These are phyloP conservation scores for Penicillium sp. DNA, from an alignment of 2,329 filamentous ascomycete species.

Conservation along the genomic window DNA sequence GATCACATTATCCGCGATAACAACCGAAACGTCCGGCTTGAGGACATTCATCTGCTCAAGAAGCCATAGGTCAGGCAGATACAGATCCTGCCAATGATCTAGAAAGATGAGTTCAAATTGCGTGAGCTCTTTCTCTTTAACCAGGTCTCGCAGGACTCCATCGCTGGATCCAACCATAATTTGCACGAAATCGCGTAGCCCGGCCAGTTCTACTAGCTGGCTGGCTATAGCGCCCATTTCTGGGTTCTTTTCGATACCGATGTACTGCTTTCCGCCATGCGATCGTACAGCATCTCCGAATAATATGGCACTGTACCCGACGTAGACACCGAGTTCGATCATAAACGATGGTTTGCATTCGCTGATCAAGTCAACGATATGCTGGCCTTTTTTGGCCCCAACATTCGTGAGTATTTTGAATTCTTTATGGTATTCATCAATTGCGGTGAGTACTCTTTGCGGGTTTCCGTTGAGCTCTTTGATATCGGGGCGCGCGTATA, in stretches of 20 bases:
- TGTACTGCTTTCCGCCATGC: slow-evolving; percentile 63
- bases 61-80: slow-evolving; percentile 70
- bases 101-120: slow-evolving; percentile 71
- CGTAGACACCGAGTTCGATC: slow-evolving; percentile 75
- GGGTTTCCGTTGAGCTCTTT: slow-evolving; percentile 64
- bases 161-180: slow-evolving; percentile 68
- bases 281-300: slow-evolving; percentile 65
- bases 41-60: slow-evolving; percentile 69
- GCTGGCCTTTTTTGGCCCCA: slow-evolving; percentile 68
- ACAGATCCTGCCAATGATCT: slow-evolving; percentile 74
- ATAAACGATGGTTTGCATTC: slow-evolving; percentile 64
- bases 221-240: slow-evolving; percentile 69
- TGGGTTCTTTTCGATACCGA: slow-evolving; percentile 68
- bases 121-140: slow-evolving; percentile 50
- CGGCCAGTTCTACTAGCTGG: slow-evolving; percentile 67
- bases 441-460: slow-evolving; percentile 60
- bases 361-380: slow-evolving; percentile 65
- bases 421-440: slow-evolving; percentile 66
- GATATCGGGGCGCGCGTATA: slow-evolving; percentile 61
- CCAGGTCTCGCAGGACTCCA: slow-evolving; percentile 60
- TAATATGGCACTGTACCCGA: slow-evolving; percentile 76
- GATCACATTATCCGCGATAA: slow-evolving; percentile 20
- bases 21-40: slow-evolving; percentile 44
- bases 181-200: slow-evolving; percentile 64
- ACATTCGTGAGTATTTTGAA: slow-evolving; percentile 77